Conservation (phyloP, 148 eudicot genomes). For the Amaranthus cruentus region DNA sequence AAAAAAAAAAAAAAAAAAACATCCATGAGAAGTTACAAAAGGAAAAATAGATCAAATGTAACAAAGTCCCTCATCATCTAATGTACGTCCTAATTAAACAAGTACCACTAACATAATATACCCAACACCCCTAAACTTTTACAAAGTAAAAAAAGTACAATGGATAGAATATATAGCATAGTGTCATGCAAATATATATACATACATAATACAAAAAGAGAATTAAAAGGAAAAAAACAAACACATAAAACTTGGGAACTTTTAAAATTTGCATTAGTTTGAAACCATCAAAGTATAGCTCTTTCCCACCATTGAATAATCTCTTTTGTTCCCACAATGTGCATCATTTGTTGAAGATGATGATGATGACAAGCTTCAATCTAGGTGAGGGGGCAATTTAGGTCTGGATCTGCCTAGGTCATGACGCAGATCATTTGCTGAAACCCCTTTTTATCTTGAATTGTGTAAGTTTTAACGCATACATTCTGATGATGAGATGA, state of each 20-base stretch:
- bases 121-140: conserved; percentile 19
- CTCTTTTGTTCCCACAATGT: not conserved
- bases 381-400: too few species aligned
- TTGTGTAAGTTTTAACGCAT: too few species aligned
- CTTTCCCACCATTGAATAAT: not conserved
- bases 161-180: conserved; percentile 10
- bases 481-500: not conserved
- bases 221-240: conserved; percentile 11
- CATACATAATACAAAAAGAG: conserved; percentile 9
- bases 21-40: not conserved
- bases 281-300: not conserved
- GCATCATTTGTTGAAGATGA: not conserved
- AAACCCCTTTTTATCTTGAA: too few species aligned
- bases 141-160: conserved; percentile 5
- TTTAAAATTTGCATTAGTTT: conserved; percentile 2
- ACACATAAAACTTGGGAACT: conserved; percentile 13
- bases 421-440: too few species aligned
- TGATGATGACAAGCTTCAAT: not conserved
- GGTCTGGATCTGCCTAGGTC: too few species aligned
- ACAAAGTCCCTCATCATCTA: conserved; percentile 24
- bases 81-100: conserved; percentile 17
- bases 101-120: conserved; percentile 24
- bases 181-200: conserved; percentile 27
- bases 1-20: not conserved
- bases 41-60: conserved; percentile 9